Base-by-base conservation (phyloP, 768 basidiomycete genomes). In the Rhizopogon rudus region DNA sequence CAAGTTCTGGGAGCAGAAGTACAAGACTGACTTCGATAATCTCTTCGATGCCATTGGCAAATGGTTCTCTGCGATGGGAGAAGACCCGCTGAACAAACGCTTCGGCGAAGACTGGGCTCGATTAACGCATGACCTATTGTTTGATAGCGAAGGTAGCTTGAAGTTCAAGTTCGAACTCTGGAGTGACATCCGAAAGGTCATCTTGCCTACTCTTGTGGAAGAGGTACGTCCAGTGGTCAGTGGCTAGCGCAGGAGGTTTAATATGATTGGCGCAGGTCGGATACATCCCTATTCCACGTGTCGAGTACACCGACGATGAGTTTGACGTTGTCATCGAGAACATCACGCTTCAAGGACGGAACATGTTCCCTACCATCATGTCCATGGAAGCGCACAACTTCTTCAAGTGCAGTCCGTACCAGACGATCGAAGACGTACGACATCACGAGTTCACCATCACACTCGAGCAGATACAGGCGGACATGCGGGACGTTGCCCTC, bases 261-360 rank as follows among this genome's bases (percentile, higher is more conserved):
- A 37, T n/a, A 3, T 57, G 8, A 17, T 7, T 25, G 25, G n/a
- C 14, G 33, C 8, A 89, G 83, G 76, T 88, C 49, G 87, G 87
- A 20, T 88, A 91, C 63, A 66, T 95, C 53, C 93, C 93, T 6
- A 95, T 98, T 60, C 96, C 96, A 0, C 87, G 93, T 37, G 83
- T 94, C 66, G 95, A 97, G 71, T 98, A 97, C 73, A 87, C 88
- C 37, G 93, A 96, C 70, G 87, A 92, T 51, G 66, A 77, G 6
- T 73, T 95, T 57, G 95, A 97, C 62, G 80, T 97, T 43, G 91
- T 96, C 55, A 83, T 98, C 59, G 96, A 98, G 77, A 98, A 96
- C 69, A 80, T 98, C 35, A 88, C 90, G 1, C 77, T 95, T 16
- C 86, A 90, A 57, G 92, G 92, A 8, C 82, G 86, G 41, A 96